Base-by-base conservation (phyloP, 495 filamentous ascomycete species). In the Talaromyces nanjingensis region DNA sequence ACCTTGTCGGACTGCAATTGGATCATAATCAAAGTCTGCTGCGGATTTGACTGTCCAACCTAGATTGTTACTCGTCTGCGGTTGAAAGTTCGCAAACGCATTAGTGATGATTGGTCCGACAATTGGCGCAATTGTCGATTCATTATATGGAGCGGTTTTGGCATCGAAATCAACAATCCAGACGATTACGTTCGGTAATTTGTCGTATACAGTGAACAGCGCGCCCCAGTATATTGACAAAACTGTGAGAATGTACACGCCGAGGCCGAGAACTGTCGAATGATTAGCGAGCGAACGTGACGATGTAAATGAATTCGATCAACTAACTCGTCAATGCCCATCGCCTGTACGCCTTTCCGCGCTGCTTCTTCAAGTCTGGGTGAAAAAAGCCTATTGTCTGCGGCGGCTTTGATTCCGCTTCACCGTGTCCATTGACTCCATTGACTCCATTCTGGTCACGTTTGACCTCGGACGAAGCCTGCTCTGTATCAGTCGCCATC, bases 161-260 rank as follows among this genome's bases (percentile, higher is more conserved):
- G 79, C 81, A 66, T 89, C 87, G 64, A 89, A 88, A 67, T 89
- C 85, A 55, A 89, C 86, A 0, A 90, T 81, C 69, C 76, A 83
- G n/a, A 89, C 77, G 3, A 72, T 76, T 14, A 89, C 74, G 0
- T 69, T 68, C 1, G 72, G 72, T 22, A 79, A 67, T 20, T 84
- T 86, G 24, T 76, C 55, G 53, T 84, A 75, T 24, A 81, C 77
- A 42, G 73, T 65, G 67, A 73, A 86, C 25, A 87, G 76, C 4
- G 80, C 81, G 0, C 76, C 85, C 86, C 87, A 89, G 75, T 84
- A 88, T 1, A 88, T 58, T 2, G 83, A 84, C 4, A 89, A 68
- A 27, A 87, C 77, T 16, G 31, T 68, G 14, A 88, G 70, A 59
- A 88, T 81, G 67, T 84, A 84, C 42, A 75, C 27, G 49, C 74